Evolutionary conservation across 176 grass and related monocot species (phyloP), one percentile per base, ranked within the genome.

Genomic region (Poa pratensis): DNA sequence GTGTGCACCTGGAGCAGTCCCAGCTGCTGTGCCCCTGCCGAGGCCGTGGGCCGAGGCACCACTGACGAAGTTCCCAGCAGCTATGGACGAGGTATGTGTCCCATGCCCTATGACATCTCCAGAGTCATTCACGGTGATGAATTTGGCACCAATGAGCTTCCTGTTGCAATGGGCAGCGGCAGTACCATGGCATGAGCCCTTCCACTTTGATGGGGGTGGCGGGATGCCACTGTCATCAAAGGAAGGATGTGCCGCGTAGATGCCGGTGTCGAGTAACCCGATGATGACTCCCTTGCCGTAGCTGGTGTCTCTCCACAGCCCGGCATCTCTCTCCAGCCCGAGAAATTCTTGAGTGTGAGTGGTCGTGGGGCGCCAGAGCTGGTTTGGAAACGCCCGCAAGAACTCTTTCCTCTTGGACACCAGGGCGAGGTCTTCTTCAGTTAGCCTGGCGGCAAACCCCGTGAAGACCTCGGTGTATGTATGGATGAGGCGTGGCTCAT

Each of bases 161-260:
- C 82, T 91, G 53, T 87, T 94, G 79, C 92, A 94, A 7, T 7
- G 26, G 0, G 78, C 71, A 1, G 76, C 23, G 7, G 51, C 59
- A 62, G 59, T 23, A 11, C 73, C 52, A 20, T n/a, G 16, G 78
- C 92, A 94, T 1, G n/a, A 26, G 3, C 89, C 89, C 16, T 69
- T 91, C 92, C 89, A 94, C 35, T 35, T 89, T n/a, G 76, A n/a
- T 0, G 92, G 87, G 84, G 92, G 89, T 70, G 87, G 87, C 5
- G 87, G 87, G 84, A 91, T 87, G 3, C 84, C 92, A 1, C 45
- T 54, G 60, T 74, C 87, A 19, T 11, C 24, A 71, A 91, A 94
- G 42, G 92, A 94, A 42, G 86, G 92, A 20, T 94, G 89, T 19
- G 26, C 23, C 6, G 59, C 51, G 50, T 45, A 57, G 18, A 94